These are phyloP conservation scores for Backusella westeae DNA, from an alignment of 192 early-diverging fungal genomes.

Conservation along the genomic window DNA sequence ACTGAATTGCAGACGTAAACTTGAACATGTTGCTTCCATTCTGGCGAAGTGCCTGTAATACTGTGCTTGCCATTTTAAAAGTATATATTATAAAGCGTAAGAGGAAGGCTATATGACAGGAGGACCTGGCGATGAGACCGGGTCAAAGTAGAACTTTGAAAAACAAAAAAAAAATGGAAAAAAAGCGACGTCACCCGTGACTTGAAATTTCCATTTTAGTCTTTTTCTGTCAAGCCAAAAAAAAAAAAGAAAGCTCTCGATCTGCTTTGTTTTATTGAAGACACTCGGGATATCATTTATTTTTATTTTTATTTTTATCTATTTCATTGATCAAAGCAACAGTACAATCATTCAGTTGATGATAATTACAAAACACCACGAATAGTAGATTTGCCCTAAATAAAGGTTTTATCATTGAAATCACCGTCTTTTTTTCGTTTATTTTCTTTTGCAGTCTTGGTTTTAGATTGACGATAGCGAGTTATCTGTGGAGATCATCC, in stretches of 20 bases:
- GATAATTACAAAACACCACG: not conserved
- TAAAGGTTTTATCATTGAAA: not conserved
- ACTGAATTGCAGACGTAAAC: not conserved
- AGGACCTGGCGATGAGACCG: slow-evolving; percentile 1
- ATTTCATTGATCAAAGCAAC: too few species aligned
- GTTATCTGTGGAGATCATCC: not conserved
- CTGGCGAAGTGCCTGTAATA: slow-evolving; percentile 11
- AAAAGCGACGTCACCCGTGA: slow-evolving; percentile 5
- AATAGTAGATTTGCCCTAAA: not conserved
- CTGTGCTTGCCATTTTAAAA: not conserved
- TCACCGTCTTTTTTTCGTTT: not conserved
- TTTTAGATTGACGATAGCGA: not conserved
- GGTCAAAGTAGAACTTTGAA: slow-evolving; percentile 1
- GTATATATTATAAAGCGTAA: not conserved
- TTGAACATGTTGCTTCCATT: not conserved
- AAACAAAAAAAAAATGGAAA: not conserved
- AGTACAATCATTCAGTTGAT: too few species aligned
- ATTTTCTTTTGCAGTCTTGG: not conserved
- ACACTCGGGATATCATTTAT: too few species aligned
- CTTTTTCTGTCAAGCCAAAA: not conserved
- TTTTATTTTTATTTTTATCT: too few species aligned
- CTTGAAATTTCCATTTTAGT: not conserved
- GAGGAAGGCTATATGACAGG: slow-evolving; percentile 1
- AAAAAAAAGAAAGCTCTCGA: not conserved
- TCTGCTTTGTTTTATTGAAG: not conserved